phyloP scores from a whole-genome alignment of 208 protist species.

The Angomonas desouzai region DNA sequence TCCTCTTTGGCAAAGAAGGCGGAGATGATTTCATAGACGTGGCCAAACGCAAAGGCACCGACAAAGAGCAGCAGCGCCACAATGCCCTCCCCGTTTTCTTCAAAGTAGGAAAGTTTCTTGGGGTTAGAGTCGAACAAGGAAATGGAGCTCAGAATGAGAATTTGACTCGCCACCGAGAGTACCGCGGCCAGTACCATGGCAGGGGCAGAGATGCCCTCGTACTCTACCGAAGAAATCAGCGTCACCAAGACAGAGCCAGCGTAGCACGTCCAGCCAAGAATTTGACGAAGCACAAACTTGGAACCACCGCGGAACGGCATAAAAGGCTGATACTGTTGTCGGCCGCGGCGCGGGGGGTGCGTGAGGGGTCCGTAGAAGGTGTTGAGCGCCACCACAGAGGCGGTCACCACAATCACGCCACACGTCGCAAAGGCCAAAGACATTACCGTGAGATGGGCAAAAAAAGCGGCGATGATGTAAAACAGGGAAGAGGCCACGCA shows the following conservation, averaged over 20 bases:
- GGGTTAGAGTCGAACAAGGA: constrained; percentile 40
- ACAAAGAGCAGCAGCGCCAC: constrained; percentile 65
- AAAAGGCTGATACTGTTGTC: constrained; percentile 39
- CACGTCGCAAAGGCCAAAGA: constrained; percentile 43
- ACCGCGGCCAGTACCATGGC: constrained; percentile 42
- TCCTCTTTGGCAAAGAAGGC: constrained; percentile 25
- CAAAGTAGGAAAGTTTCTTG: constrained; percentile 44
- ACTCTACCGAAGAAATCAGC: constrained; percentile 50
- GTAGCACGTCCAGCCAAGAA: constrained; percentile 60
- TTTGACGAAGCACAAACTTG: constrained; percentile 56
- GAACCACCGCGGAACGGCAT: constrained; percentile 77
- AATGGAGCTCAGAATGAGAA: constrained; percentile 59
- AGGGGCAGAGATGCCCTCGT: constrained; percentile 23
- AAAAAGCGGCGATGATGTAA: constrained; percentile 63
- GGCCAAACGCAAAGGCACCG: constrained; percentile 46
- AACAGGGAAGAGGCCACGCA: constrained; percentile 46
- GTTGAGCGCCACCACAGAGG: constrained; percentile 60
- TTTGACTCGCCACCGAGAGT: constrained; percentile 54
- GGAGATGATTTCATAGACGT: constrained; percentile 42
- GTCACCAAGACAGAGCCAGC: constrained; percentile 46
- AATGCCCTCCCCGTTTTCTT: constrained; percentile 72
- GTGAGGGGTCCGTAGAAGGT: constrained; percentile 62
- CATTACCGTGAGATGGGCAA: constrained; percentile 27
- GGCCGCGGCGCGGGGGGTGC: constrained; percentile 10
- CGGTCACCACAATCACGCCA: constrained; percentile 52